phyloP scores from a whole-genome alignment of 306 rosid genomes.

The Rosa multiflora region DNA sequence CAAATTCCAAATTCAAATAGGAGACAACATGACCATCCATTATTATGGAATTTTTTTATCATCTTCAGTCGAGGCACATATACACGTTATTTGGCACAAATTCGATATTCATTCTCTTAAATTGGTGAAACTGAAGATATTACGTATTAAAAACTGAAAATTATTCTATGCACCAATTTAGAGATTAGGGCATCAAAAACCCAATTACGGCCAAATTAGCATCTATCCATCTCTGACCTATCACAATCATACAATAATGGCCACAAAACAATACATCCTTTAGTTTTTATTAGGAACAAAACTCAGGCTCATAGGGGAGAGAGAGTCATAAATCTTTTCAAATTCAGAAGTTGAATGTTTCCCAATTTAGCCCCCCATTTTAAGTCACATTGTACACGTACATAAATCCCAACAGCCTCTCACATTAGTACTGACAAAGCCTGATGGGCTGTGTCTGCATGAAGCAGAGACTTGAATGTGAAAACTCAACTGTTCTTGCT shows the following conservation, averaged over 20 bases:
- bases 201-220: neutral
- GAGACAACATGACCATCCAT: neutral
- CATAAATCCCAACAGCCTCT: neutral
- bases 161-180: too few relatives aligned
- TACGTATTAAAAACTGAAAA: neutral
- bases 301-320: neutral
- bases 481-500: slow-evolving; percentile 45
- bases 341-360: neutral
- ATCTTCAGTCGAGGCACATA: neutral
- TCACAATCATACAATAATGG: neutral
- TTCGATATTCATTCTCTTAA: neutral
- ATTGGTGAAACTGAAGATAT: neutral
- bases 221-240: neutral
- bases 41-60: neutral
- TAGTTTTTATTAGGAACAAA: neutral
- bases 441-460: slow-evolving; percentile 35
- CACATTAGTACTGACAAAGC: neutral
- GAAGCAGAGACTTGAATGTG: slow-evolving; percentile 33
- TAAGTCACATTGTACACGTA: neutral
- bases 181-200: neutral
- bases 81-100: neutral
- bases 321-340: neutral
- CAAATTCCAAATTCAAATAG: neutral
- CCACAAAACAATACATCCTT: neutral
- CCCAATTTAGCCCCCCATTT: neutral